Evolutionary conservation across 2,329 filamentous ascomycete genomes (phyloP).

Genomic region (Alternaria novae-zelandiae): DNA sequence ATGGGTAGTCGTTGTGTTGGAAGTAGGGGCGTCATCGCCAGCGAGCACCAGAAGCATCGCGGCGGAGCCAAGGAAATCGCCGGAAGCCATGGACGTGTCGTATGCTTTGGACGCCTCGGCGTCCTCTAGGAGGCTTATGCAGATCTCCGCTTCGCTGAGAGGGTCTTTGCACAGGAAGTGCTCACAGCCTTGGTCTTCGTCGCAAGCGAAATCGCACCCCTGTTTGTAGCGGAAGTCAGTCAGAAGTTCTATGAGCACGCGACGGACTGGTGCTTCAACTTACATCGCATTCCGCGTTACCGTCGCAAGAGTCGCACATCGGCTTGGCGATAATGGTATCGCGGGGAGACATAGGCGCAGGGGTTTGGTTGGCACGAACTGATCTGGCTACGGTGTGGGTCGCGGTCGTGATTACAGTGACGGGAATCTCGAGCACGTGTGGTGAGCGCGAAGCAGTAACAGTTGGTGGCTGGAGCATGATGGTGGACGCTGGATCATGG

Average conservation of each 20-base stretch:
- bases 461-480: background rate
- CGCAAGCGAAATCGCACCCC: background rate
- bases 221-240: background rate
- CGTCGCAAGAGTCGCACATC: background rate
- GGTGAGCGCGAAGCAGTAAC: background rate
- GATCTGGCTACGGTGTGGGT: background rate
- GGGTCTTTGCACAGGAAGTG: background rate
- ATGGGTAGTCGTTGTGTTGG: background rate
- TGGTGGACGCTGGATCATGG: background rate
- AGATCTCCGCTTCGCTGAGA: background rate
- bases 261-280: background rate
- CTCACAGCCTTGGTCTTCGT: background rate
- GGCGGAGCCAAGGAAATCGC: background rate
- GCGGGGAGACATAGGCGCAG: background rate
- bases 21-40: background rate
- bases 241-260: background rate
- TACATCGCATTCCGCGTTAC: background rate
- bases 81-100: background rate
- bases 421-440: background rate
- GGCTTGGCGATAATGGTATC: background rate
- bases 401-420: background rate
- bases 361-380: background rate
- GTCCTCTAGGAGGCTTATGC: background rate
- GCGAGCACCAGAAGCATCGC: background rate
- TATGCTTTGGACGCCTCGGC: background rate